Conservation (phyloP, 345 rosid species). For the Lepidium sativum region DNA sequence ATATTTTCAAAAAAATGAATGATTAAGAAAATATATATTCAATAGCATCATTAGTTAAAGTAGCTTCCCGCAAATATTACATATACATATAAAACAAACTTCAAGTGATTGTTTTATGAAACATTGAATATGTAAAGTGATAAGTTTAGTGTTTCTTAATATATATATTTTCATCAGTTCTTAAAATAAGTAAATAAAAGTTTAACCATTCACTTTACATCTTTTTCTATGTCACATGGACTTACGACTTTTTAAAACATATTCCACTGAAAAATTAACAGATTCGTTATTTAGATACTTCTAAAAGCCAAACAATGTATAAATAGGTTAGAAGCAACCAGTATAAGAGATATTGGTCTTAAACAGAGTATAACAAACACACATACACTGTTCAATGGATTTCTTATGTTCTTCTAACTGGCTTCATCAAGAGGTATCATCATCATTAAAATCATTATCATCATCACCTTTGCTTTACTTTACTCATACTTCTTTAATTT, state of each 20-base stretch:
- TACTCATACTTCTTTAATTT: not conserved
- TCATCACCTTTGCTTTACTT: not conserved
- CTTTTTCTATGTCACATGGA: not conserved
- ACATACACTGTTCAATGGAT: slow-evolving; percentile 11
- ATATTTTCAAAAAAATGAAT: not conserved
- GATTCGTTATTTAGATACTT: not conserved
- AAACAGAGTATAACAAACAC: slow-evolving; percentile 17
- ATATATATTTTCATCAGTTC: not conserved
- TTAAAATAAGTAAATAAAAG: not conserved
- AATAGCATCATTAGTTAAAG: not conserved
- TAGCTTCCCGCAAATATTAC: not conserved
- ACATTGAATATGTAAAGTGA: not conserved
- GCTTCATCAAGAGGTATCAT: slow-evolving; percentile 26
- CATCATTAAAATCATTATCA: no score
- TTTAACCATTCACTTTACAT: not conserved
- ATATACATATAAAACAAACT: not conserved
- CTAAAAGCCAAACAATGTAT: not conserved
- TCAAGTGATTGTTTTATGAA: not conserved
- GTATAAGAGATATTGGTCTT: not conserved
- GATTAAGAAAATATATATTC: not conserved
- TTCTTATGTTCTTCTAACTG: slow-evolving; percentile 3
- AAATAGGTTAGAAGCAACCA: not conserved
- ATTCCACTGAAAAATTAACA: not conserved
- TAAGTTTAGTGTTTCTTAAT: not conserved
- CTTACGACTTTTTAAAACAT: not conserved